Evolutionary conservation across 805 yeast species (phyloP).

Genomic region (Saccharomycopsis oosterbeekiorum): DNA sequence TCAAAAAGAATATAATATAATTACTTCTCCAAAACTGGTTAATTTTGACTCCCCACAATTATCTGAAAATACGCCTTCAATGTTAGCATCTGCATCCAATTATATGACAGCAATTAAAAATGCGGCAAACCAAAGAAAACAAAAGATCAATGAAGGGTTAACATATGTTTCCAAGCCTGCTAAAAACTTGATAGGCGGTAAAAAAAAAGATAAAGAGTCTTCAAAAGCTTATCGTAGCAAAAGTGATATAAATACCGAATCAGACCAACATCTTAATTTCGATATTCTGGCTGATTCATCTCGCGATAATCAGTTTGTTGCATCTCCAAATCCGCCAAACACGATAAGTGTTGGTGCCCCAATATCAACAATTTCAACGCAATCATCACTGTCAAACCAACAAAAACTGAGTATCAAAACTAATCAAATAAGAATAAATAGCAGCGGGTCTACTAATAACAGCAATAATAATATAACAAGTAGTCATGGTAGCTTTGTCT

Average conservation of each 20-base stretch:
- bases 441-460: background rate
- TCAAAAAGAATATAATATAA: background rate
- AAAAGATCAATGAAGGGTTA: constrained; percentile 11
- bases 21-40: background rate
- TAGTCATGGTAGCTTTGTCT: background rate
- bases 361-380: background rate
- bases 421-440: background rate
- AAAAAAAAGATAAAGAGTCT: background rate
- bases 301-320: background rate
- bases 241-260: background rate
- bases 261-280: background rate
- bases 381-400: background rate
- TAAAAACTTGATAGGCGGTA: constrained; percentile 1
- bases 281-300: background rate
- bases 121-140: constrained; percentile 11
- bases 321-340: background rate
- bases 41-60: background rate
- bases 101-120: constrained; percentile 14
- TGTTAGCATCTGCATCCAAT: constrained; percentile 6
- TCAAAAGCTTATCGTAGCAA: background rate
- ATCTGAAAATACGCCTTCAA: background rate
- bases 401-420: background rate
- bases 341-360: background rate
- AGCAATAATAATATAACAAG: background rate
- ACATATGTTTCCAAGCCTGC: constrained; percentile 14